These are phyloP conservation scores for Ceratocystis smalleyi DNA, from an alignment of 2,329 filamentous ascomycete species.

Conservation along the genomic window DNA sequence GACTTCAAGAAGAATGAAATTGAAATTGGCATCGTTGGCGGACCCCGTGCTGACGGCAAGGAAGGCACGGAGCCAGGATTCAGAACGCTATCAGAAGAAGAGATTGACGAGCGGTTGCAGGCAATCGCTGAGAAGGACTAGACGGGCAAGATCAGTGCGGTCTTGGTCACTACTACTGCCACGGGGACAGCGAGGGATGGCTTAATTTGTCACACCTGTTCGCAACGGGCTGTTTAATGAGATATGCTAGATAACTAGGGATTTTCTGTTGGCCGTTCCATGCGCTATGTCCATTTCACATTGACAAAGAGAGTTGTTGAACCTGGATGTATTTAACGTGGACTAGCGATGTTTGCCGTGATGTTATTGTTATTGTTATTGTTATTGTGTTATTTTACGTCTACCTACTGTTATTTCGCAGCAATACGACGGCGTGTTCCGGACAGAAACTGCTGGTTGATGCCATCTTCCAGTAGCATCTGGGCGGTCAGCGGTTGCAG, in stretches of 20 bases:
- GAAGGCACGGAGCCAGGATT: constrained; percentile 69
- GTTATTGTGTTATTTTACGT: no score
- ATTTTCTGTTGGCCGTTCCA: no score
- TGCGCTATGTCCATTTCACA: no score
- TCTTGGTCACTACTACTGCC: background rate
- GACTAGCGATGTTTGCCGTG: no score
- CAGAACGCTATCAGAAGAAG: constrained; percentile 82
- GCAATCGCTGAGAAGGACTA: constrained; percentile 98
- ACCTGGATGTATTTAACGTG: no score
- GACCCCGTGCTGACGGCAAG: constrained; percentile 64
- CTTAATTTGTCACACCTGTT: constrained; percentile 2
- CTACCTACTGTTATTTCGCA: no score
- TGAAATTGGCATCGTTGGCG: constrained; percentile 93
- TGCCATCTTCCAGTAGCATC: no score
- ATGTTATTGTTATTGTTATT: no score
- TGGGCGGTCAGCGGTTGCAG: no score
- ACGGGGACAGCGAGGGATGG: background rate
- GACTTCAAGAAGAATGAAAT: constrained; percentile 99
- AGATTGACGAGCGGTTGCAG: constrained; percentile 96
- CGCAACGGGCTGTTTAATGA: constrained; percentile 14
- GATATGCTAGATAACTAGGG: constrained; percentile 10
- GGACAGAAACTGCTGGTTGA: no score
- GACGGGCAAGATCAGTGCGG: constrained; percentile 22
- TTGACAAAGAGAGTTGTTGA: no score
- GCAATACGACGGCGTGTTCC: no score